These are phyloP conservation scores for Entrophospora sp. DNA, from an alignment of 192 early-diverging fungal species.

Conservation along the genomic window DNA sequence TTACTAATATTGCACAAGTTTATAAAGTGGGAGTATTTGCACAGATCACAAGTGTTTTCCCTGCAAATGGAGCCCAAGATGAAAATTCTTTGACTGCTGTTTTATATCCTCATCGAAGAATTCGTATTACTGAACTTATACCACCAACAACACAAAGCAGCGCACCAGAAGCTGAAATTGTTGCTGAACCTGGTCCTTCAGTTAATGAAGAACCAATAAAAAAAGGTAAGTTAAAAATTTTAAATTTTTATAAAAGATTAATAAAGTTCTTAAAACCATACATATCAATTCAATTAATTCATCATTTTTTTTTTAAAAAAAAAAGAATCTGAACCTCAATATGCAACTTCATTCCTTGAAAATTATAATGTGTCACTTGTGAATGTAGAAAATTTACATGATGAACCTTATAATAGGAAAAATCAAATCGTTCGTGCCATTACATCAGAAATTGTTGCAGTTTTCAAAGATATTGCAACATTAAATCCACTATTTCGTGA, in stretches of 20 bases:
- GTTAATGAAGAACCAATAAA: conserved; percentile 16
- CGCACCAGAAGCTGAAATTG: conserved; percentile 16
- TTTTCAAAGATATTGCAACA: conserved; percentile 92
- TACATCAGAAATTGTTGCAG: conserved; percentile 90
- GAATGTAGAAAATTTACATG: conserved; percentile 81
- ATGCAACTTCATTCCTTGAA: conserved; percentile 41
- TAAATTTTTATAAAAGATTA: too few species aligned
- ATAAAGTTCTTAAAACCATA: too few species aligned
- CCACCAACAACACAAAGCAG: conserved; percentile 23
- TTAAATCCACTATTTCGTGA: conserved; percentile 95
- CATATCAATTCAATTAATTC: too few species aligned
- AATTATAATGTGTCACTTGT: conserved; percentile 77
- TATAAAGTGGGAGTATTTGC: conserved; percentile 92
- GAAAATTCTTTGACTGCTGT: conserved; percentile 84
- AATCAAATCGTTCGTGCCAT: conserved; percentile 82
- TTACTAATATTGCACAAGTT: conserved; percentile 67
- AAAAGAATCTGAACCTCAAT: conserved; percentile 23
- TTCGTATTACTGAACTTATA: conserved; percentile 66
- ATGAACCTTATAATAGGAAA: conserved; percentile 78
- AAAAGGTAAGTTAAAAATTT: too few species aligned
- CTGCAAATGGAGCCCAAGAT: conserved; percentile 59
- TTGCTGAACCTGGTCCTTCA: conserved; percentile 17
- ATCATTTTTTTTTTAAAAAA: too few species aligned
- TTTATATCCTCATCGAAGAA: conserved; percentile 90
- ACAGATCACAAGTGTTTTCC: conserved; percentile 92